Base-by-base conservation (phyloP, 2,329 filamentous ascomycete species). In the Aspergillus latus region DNA sequence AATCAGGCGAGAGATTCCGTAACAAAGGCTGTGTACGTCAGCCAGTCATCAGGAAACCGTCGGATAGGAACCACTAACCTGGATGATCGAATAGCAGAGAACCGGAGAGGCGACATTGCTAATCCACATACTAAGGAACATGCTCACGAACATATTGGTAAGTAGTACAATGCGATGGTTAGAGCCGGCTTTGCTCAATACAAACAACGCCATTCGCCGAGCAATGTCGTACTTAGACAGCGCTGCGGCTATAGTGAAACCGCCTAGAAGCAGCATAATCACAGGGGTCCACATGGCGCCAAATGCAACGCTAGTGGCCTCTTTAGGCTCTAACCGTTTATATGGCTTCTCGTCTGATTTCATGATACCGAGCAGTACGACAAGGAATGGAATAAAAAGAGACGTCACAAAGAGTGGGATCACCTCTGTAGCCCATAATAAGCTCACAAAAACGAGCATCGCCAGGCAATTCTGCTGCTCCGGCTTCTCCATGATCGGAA, bases 201-300 rank as follows among this genome's bases (percentile, higher is more conserved):
- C 90, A 67, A 97, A 91, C 1, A 93, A 97, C 1, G 94, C 94
- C 77, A 99, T 92, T 69, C 94, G 88, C 76, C 97, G 97, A 59
- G 96, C 94, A 67, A 99, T 97, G 64, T 92, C 94, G 74, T 96
- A 96, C 73, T 99, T 99, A 48, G 92, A 96, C 54, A 99, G 77
- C 0, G 94, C 95, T 0, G 94, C 94, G 8, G 94, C 94, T 52
- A 99, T 88, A 2, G 94, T 96, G 69, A 99, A 99, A 32, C 94
- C 94, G 64, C 94, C 94, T 0, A 99, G 85, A 21, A 99, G 81
- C 13, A 99, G 84, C 94, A 99, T 97, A 64, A 99, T 99, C 54
- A 99, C 94, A 0, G 94, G 93, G 3, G 93, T 97, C 94, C 94
- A 99, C 94, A 99, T 99, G 28, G 94, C 88, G 4, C 91, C 82